Percentiles rank a stretch among this genome's conserved stretches.
Conservation (phyloP, 352 stramenopile genomes). For the Globisporangium spiculum region DNA sequence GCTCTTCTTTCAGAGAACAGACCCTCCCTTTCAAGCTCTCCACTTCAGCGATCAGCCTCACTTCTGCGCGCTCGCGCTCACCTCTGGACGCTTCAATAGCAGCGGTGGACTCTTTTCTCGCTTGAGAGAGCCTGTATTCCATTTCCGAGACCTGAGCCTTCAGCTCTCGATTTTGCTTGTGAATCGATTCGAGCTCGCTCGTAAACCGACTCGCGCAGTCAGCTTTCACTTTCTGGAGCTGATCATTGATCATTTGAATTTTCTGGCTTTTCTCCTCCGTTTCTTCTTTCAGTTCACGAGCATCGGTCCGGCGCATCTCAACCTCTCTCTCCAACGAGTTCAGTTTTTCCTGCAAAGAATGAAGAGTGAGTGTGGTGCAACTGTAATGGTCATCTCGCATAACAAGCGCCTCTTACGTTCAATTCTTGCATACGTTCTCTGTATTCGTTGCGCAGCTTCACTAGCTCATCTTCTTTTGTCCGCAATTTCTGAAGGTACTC, state of each 20-base stretch:
- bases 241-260: slow-evolving; percentile 61
- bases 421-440: slow-evolving; percentile 53
- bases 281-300: slow-evolving; percentile 57
- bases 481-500: slow-evolving; percentile 46
- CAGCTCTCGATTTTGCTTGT: slow-evolving; percentile 61
- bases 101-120: slow-evolving; percentile 38
- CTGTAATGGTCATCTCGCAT: neutral
- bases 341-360: slow-evolving; percentile 31
- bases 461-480: slow-evolving; percentile 48
- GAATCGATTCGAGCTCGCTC: slow-evolving; percentile 47
- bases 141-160: slow-evolving; percentile 46
- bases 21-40: slow-evolving; percentile 55
- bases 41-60: slow-evolving; percentile 52
- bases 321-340: slow-evolving; percentile 49
- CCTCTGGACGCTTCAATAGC: slow-evolving; percentile 32
- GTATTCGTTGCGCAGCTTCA: slow-evolving; percentile 45
- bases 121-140: slow-evolving; percentile 46
- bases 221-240: slow-evolving; percentile 74
- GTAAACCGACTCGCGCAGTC: slow-evolving; percentile 52
- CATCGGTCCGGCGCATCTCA: slow-evolving; percentile 51
- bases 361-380: neutral
- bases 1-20: slow-evolving; percentile 61
- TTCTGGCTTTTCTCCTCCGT: slow-evolving; percentile 65
- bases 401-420: slow-evolving; percentile 28
- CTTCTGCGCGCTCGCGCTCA: slow-evolving; percentile 53